Conservation (phyloP, 495 filamentous ascomycete species). For the Pyronema omphalodes region DNA sequence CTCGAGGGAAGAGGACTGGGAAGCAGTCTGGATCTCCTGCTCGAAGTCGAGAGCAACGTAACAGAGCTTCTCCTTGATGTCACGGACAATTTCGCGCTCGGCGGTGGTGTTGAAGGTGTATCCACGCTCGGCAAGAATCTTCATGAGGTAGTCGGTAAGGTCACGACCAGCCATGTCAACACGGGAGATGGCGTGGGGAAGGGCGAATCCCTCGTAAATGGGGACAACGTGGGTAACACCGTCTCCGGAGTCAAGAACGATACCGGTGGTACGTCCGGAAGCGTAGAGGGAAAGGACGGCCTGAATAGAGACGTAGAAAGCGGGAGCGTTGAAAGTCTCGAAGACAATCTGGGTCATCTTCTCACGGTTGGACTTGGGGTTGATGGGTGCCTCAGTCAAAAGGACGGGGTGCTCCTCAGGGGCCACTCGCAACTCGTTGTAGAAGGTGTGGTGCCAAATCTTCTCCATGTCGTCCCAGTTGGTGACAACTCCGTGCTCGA, state of each 20-base stretch:
- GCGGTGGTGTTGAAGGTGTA: conserved; percentile 94
- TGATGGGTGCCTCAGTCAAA: conserved; percentile 89
- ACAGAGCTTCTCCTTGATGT: conserved; percentile 87
- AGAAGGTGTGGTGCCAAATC: conserved; percentile 85
- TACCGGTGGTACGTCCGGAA: conserved; percentile 86
- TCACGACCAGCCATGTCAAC: conserved; percentile 98
- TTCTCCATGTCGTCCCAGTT: conserved; percentile 99
- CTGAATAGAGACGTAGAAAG: conserved; percentile 91
- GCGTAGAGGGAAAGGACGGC: conserved; percentile 93
- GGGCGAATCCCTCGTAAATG: conserved; percentile 94
- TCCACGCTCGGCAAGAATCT: conserved; percentile 75
- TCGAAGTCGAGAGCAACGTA: conserved; percentile 95
- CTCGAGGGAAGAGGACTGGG: conserved; percentile 92
- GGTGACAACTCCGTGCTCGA: conserved; percentile 96
- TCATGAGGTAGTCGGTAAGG: conserved; percentile 89
- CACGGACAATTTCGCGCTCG: conserved; percentile 90
- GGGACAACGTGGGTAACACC: conserved; percentile 95
- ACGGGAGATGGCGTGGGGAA: conserved; percentile 79
- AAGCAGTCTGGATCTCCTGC: conserved; percentile 99
- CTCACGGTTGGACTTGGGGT: conserved; percentile 88
- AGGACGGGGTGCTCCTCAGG: conserved; percentile 98
- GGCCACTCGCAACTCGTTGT: conserved; percentile 86
- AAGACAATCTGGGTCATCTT: conserved; percentile 95
- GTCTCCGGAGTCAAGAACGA: conserved; percentile 88
- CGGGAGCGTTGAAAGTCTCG: conserved; percentile 96